These are phyloP conservation scores for Neurospora tetrasperma DNA, from an alignment of 495 filamentous ascomycete species.

Conservation along the genomic window DNA sequence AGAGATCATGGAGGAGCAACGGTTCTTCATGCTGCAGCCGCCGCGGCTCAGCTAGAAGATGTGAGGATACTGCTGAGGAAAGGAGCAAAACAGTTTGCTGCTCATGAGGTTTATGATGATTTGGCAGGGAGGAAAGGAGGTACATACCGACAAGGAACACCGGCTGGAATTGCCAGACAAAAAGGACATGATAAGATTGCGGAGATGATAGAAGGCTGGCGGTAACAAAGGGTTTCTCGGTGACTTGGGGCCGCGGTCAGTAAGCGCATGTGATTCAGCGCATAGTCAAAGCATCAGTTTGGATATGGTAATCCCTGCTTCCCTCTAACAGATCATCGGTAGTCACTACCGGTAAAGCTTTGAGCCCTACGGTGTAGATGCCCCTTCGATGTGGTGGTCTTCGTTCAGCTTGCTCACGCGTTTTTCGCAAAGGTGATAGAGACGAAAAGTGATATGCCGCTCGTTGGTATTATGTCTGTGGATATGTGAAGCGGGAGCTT, in stretches of 20 bases:
- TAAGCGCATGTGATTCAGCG: neutral
- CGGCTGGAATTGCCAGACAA: slow-evolving; percentile 9
- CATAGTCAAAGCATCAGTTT: neutral
- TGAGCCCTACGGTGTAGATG: neutral
- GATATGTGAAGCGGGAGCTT: neutral
- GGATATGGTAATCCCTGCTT: neutral
- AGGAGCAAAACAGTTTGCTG: slow-evolving; percentile 9
- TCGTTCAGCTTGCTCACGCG: neutral
- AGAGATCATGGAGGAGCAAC: slow-evolving; percentile 10
- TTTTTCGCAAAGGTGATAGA: neutral
- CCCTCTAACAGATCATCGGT: neutral
- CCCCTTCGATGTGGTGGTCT: neutral
- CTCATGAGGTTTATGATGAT: slow-evolving; percentile 7
- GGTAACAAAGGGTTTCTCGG: neutral
- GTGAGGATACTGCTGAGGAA: slow-evolving; percentile 8
- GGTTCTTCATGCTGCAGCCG: slow-evolving; percentile 10
- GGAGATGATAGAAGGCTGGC: slow-evolving; percentile 3
- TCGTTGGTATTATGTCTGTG: neutral
- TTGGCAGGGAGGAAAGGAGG: neutral
- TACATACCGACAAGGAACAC: slow-evolving; percentile 6
- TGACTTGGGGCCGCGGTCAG: neutral
- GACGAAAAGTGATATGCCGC: neutral
- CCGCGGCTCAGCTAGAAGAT: slow-evolving; percentile 1
- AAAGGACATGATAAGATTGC: slow-evolving; percentile 1
- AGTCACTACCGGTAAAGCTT: neutral